Percentiles rank a stretch among this genome's conserved stretches.
Conservation (phyloP, 805 yeast species). For the Zygosaccharomyces lentus region DNA sequence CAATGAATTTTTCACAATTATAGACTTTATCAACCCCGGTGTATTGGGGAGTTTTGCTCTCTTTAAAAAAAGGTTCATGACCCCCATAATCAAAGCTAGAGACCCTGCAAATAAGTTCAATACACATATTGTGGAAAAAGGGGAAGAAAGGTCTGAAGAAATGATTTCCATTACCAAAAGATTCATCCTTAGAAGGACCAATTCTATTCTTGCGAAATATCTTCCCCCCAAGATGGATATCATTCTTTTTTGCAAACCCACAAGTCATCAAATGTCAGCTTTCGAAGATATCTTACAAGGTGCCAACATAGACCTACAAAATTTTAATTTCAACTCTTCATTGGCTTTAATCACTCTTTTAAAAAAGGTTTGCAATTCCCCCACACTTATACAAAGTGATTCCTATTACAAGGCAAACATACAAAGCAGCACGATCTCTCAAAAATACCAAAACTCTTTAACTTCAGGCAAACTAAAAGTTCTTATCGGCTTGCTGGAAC, state of each 20-base stretch:
- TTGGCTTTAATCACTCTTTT: conserved; percentile 67
- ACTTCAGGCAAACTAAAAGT: conserved; percentile 63
- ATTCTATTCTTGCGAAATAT: conserved; percentile 50
- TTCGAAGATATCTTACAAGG: conserved; percentile 46
- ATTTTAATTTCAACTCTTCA: conserved; percentile 39
- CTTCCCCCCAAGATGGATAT: conserved; percentile 73
- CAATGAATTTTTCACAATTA: conserved; percentile 72
- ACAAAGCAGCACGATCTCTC: conserved; percentile 7
- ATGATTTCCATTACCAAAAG: conserved; percentile 58
- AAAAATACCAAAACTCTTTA: conserved; percentile 19
- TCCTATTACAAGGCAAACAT: conserved; percentile 22
- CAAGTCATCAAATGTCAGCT: conserved; percentile 51
- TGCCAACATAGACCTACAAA: conserved; percentile 28
- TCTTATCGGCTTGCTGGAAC: conserved; percentile 51
- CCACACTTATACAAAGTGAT: conserved; percentile 55
- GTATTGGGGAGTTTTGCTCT: conserved; percentile 57
- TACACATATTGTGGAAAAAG: conserved; percentile 46
- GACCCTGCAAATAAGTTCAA: conserved; percentile 56
- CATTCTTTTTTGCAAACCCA: conserved; percentile 75
- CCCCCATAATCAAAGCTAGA: conserved; percentile 69
- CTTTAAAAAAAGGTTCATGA: conserved; percentile 58
- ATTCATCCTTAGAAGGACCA: conserved; percentile 72
- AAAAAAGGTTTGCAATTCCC: conserved; percentile 81
- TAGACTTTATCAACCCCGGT: conserved; percentile 82
- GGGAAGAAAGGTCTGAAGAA: conserved; percentile 59